These are phyloP conservation scores for Corymbia citriodora DNA, from an alignment of 441 rosid species.

Conservation along the genomic window DNA sequence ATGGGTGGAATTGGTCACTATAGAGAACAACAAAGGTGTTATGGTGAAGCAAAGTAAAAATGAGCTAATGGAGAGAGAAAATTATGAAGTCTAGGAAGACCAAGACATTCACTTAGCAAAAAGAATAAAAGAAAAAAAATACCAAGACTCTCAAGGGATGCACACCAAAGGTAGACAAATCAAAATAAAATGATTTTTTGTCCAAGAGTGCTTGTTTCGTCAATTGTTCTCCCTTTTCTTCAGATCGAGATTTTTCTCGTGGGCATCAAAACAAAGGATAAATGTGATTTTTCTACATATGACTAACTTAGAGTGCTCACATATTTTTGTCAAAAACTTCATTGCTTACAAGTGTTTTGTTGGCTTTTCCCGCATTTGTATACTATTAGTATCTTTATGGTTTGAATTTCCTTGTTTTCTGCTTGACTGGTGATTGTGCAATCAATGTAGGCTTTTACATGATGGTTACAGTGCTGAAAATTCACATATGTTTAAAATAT, in stretches of 20 bases:
- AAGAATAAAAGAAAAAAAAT: not conserved
- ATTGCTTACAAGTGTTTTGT: not conserved
- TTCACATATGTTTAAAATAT: not conserved
- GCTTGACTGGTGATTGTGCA: not conserved
- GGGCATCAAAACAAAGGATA: not conserved
- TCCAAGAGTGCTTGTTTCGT: not conserved
- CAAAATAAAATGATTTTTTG: no score
- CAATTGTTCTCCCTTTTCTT: not conserved
- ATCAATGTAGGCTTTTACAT: not conserved
- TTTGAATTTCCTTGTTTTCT: not conserved
- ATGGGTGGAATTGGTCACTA: not conserved
- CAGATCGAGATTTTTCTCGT: not conserved
- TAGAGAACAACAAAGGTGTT: not conserved
- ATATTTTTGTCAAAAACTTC: not conserved
- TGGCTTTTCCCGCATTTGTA: not conserved
- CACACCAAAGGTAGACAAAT: not conserved
- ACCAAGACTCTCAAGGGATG: not conserved
- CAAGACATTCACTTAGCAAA: not conserved
- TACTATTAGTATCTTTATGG: fast-evolving
- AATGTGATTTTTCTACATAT: not conserved
- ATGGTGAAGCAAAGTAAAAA: not conserved
- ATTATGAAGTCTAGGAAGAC: not conserved
- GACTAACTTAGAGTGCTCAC: not conserved
- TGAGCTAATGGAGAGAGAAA: not conserved
- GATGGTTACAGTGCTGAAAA: fast-evolving